phyloP scores from a whole-genome alignment of 495 filamentous ascomycete genomes.

The Geopyxis carbonaria region DNA sequence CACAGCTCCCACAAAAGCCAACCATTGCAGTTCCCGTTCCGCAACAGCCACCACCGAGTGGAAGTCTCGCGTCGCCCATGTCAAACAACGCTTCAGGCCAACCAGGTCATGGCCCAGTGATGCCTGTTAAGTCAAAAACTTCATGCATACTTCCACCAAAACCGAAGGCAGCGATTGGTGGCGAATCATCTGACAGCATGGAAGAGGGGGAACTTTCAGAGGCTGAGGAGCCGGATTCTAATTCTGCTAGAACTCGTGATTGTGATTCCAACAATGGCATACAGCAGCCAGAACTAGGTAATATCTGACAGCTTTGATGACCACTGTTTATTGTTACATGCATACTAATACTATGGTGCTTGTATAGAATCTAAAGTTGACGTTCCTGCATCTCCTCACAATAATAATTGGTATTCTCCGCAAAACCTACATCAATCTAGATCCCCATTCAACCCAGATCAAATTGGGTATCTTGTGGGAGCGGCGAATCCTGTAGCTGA shows the following conservation, averaged over 20 bases:
- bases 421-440: no score
- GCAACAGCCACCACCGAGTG: not conserved
- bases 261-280: no score
- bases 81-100: not conserved
- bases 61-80: not conserved
- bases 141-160: not conserved
- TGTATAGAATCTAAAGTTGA: no score
- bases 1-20: conserved; percentile 2
- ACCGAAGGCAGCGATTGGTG: not conserved
- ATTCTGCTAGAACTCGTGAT: not conserved
- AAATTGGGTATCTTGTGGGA: no score
- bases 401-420: conserved; percentile 6
- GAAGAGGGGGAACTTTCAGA: conserved; percentile 25
- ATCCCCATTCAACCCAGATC: not conserved
- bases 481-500: no score
- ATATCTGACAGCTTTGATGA: no score
- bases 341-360: no score
- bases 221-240: not conserved
- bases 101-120: no score
- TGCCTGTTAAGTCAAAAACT: no score
- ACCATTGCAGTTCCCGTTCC: not conserved
- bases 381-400: no score
- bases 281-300: no score
- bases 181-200: conserved; percentile 5
- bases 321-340: no score